These are phyloP conservation scores for Phytophthora pinifolia DNA, from an alignment of 352 stramenopile genomes.

Conservation along the genomic window DNA sequence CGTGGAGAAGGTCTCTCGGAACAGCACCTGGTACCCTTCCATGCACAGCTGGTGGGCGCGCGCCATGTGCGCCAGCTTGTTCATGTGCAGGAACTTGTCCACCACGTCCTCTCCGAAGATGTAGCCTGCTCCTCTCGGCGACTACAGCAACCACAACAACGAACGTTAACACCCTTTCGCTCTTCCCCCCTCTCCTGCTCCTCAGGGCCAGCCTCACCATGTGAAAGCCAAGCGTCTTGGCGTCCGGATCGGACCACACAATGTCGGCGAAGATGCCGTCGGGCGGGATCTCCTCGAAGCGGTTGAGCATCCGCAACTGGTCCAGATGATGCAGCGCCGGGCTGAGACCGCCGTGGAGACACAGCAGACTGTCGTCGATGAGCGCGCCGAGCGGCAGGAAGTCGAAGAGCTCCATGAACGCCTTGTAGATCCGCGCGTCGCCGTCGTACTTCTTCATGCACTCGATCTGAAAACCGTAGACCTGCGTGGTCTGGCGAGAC, in stretches of 20 bases:
- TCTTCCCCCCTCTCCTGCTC: slow-evolving; percentile 26
- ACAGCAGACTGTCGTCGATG: slow-evolving; percentile 63
- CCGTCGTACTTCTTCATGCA: slow-evolving; percentile 87
- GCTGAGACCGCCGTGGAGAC: slow-evolving; percentile 67
- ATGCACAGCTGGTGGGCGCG: slow-evolving; percentile 87
- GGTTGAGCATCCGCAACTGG: slow-evolving; percentile 90
- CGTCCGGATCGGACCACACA: slow-evolving; percentile 82
- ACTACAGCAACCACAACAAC: slow-evolving; percentile 58
- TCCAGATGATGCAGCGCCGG: slow-evolving; percentile 86
- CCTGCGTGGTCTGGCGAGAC: slow-evolving; percentile 76
- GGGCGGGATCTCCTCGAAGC: slow-evolving; percentile 78
- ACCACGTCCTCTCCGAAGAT: slow-evolving; percentile 88
- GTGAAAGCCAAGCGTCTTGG: slow-evolving; percentile 86
- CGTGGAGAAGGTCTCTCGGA: slow-evolving; percentile 76
- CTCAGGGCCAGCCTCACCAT: slow-evolving; percentile 33
- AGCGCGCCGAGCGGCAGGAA: slow-evolving; percentile 83
- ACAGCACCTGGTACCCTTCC: slow-evolving; percentile 80
- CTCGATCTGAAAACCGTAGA: slow-evolving; percentile 86
- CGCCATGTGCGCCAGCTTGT: slow-evolving; percentile 80
- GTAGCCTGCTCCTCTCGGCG: slow-evolving; percentile 78
- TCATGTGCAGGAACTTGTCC: slow-evolving; percentile 81
- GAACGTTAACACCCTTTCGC: slow-evolving; percentile 45
- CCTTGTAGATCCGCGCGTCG: slow-evolving; percentile 71
- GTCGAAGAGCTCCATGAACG: slow-evolving; percentile 81
- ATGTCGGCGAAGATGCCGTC: slow-evolving; percentile 82